Evolutionary conservation across 2,329 filamentous ascomycete genomes (phyloP), one percentile per base, ranked within the genome.

Genomic region (Rhexocercosporidium sp.): DNA sequence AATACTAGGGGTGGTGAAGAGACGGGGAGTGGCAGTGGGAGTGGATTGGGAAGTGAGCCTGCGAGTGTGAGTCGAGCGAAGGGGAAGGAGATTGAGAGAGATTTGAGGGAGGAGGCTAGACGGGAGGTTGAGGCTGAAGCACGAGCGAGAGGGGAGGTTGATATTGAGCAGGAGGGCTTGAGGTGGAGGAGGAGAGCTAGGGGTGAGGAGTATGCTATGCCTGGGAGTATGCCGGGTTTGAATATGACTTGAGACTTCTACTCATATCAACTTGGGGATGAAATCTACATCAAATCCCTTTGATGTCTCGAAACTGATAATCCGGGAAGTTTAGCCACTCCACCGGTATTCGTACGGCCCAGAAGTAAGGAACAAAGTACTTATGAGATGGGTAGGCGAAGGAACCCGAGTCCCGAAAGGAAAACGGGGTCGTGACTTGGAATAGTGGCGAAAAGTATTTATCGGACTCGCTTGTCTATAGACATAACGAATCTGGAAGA

Each of bases 1-100:
- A 96, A 94, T 73, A 94, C 92, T 0, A 82, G 92, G 29, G 92
- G 91, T 4, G 90, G 90, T 0, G 90, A 90, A 22, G 88, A 90
- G 79, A 82, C 5, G 84, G 79, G 71, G 2, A 57, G 34, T 57
- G 54, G 54, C 11, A 57, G 51, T 37, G 53, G 53, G 29, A 56
- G 49, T 31, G 65, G 59, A 27, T 73, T 62, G 12, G 65, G 62
- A 8, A 68, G 62, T 41, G 74, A 76, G 44, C 70, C 75, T 5
- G 77, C 79, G 4, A 85, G 85, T 9, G 78, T 84, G n/a, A 80
- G 84, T 53, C 84, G 86, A 60, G 79, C 81, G 6, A 88, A 85
- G 74, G 84, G 86, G 20, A 85, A 83, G 56, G 86, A 89, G 37
- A 76, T 83, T 16, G 80, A 81, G 20, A 82, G 81, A 39, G 85